phyloP scores from a whole-genome alignment of 129 eudicot genomes.

The Ambrosia trifida region DNA sequence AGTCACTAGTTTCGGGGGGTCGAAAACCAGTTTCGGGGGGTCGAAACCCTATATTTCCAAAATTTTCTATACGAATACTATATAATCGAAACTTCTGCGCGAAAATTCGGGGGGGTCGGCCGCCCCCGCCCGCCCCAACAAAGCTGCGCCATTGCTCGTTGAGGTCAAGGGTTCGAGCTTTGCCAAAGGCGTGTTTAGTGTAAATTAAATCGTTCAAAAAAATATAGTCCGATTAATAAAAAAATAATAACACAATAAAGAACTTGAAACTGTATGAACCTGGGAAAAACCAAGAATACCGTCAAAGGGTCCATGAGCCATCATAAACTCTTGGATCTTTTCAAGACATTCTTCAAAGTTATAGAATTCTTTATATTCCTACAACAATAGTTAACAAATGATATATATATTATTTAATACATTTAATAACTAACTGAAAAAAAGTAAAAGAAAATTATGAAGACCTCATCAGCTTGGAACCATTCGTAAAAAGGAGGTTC shows the following conservation, averaged over 20 bases:
- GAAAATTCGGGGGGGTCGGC: too few relatives aligned
- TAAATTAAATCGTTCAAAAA: too few relatives aligned
- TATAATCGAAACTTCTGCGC: too few relatives aligned
- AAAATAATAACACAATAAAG: background rate
- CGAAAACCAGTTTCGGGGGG: too few relatives aligned
- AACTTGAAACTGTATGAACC: slow-evolving; percentile 19
- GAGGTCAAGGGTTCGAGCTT: too few relatives aligned
- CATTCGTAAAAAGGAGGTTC: slow-evolving; percentile 57
- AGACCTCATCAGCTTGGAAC: slow-evolving; percentile 48
- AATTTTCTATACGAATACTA: too few relatives aligned
- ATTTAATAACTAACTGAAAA: background rate
- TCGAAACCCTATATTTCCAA: too few relatives aligned
- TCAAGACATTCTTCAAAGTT: slow-evolving; percentile 47
- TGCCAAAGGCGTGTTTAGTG: too few relatives aligned
- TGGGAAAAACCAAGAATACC: slow-evolving; percentile 51
- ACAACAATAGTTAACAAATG: background rate
- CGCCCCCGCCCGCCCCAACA: too few relatives aligned
- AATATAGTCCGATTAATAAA: background rate
- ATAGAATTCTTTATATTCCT: slow-evolving; percentile 36
- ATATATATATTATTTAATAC: background rate
- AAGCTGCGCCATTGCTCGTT: too few relatives aligned
- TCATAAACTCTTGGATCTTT: slow-evolving; percentile 38
- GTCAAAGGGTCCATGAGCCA: slow-evolving; percentile 52
- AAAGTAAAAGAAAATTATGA: background rate
- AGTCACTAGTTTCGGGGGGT: too few relatives aligned